Evolutionary conservation across 106 monocot species (phyloP).

Genomic region (Acorus calamus): DNA sequence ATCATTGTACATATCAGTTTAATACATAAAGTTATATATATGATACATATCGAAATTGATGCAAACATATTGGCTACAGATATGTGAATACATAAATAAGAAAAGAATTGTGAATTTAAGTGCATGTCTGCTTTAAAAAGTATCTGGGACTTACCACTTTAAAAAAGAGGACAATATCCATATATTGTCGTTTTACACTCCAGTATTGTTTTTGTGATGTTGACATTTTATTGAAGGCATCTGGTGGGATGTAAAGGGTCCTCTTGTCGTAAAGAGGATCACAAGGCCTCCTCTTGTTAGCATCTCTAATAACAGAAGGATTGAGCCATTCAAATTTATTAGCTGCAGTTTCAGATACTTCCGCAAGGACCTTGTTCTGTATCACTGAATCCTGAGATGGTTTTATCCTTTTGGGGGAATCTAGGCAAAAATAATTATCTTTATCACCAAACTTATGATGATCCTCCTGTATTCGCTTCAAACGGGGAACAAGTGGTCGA

Average conservation of each 20-base stretch:
- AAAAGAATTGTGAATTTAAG: too few species aligned
- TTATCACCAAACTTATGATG: conserved; percentile 6
- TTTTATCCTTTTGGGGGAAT: conserved; percentile 52
- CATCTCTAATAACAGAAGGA: conserved; percentile 61
- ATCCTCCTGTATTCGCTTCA: conserved; percentile 68
- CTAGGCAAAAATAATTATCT: conserved; percentile 9
- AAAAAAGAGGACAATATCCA: conserved; percentile 92
- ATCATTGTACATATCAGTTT: not conserved
- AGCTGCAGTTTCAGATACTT: conserved; percentile 23
- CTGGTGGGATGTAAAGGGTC: conserved; percentile 78
- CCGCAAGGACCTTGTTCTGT: conserved; percentile 6
- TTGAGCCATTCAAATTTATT: conserved; percentile 95
- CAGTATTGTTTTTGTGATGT: conserved; percentile 95
- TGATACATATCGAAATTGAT: not conserved
- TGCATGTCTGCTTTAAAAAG: not conserved
- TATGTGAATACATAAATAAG: too few species aligned
- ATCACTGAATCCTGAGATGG: conserved; percentile 6
- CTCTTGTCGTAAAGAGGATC: conserved; percentile 80
- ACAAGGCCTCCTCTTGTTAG: conserved; percentile 47
- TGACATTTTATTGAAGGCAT: conserved; percentile 71
- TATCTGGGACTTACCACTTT: conserved; percentile 66
- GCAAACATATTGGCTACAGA: not conserved
- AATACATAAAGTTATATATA: not conserved
- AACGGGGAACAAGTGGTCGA: conserved; percentile 39
- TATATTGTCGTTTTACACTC: conserved; percentile 77